Conservation (phyloP, 352 stramenopile genomes). For the Aphanomyces cochlioides region DNA sequence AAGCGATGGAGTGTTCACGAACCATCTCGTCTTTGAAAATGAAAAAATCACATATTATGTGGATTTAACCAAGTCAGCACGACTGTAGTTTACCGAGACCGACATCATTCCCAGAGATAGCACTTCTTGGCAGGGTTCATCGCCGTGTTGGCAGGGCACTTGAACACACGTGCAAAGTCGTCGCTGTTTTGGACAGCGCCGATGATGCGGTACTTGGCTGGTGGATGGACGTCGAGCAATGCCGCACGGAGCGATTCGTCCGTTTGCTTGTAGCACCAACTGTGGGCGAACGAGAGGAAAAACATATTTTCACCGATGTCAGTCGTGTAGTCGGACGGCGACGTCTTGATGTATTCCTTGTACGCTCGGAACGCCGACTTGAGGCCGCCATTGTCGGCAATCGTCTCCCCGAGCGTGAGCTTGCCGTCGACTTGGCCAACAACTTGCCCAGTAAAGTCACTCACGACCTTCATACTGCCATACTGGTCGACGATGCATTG, state of each 20-base stretch:
- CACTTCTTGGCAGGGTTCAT: too few species aligned
- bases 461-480: conserved; percentile 45
- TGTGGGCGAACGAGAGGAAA: conserved; percentile 59
- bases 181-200: background rate
- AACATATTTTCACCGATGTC: conserved; percentile 41
- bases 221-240: conserved; percentile 52
- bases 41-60: too few species aligned
- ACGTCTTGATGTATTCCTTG: conserved; percentile 60
- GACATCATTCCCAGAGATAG: too few species aligned
- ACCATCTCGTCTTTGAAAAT: too few species aligned
- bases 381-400: conserved; percentile 30
- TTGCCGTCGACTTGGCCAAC: conserved; percentile 82
- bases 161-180: too few species aligned
- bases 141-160: too few species aligned
- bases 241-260: conserved; percentile 42
- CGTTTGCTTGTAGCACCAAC: conserved; percentile 57
- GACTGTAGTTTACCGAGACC: too few species aligned
- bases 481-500: too few species aligned
- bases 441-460: conserved; percentile 36
- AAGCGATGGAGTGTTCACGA: too few species aligned
- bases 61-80: too few species aligned
- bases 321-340: conserved; percentile 44
- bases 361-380: conserved; percentile 57
- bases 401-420: conserved; percentile 88
- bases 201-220: conserved; percentile 49